These are phyloP conservation scores for Suhomyces panamericanus DNA, from an alignment of 1,139 yeast genomes.

Conservation along the genomic window DNA sequence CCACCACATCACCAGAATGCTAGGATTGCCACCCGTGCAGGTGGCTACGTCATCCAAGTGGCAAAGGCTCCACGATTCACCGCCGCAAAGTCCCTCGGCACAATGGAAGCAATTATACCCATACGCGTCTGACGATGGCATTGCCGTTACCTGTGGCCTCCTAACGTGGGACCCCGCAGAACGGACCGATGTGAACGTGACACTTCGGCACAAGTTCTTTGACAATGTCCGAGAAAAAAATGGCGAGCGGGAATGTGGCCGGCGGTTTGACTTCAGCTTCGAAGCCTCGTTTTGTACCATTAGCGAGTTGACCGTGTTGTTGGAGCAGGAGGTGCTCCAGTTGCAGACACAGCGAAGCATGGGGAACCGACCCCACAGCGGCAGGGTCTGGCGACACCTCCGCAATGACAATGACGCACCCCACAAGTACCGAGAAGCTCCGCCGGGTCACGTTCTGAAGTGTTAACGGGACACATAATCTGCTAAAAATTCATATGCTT, in stretches of 20 bases:
- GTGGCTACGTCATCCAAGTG: neutral
- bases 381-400: neutral
- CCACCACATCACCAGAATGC: slow-evolving; percentile 57
- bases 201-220: slow-evolving; percentile 55
- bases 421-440: neutral
- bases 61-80: neutral
- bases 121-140: slow-evolving; percentile 51
- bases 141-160: slow-evolving; percentile 49
- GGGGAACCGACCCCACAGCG: no score
- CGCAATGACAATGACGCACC: neutral
- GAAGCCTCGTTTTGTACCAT: slow-evolving; percentile 44
- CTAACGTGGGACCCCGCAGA: slow-evolving; percentile 59
- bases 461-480: neutral
- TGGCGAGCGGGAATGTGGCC: slow-evolving; percentile 51
- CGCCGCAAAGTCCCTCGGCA: slow-evolving; percentile 35
- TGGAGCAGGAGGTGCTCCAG: slow-evolving; percentile 46
- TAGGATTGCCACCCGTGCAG: slow-evolving; percentile 58
- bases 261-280: slow-evolving; percentile 60
- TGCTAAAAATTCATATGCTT: slow-evolving; percentile 4
- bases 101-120: slow-evolving; percentile 59
- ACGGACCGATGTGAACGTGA: slow-evolving; percentile 50
- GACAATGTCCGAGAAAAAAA: slow-evolving; percentile 44
- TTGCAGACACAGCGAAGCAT: slow-evolving; percentile 17
- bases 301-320: slow-evolving; percentile 42
- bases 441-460: neutral